These are phyloP conservation scores for Chenopodium formosanum DNA, from an alignment of 148 eudicot genomes.

Conservation along the genomic window DNA sequence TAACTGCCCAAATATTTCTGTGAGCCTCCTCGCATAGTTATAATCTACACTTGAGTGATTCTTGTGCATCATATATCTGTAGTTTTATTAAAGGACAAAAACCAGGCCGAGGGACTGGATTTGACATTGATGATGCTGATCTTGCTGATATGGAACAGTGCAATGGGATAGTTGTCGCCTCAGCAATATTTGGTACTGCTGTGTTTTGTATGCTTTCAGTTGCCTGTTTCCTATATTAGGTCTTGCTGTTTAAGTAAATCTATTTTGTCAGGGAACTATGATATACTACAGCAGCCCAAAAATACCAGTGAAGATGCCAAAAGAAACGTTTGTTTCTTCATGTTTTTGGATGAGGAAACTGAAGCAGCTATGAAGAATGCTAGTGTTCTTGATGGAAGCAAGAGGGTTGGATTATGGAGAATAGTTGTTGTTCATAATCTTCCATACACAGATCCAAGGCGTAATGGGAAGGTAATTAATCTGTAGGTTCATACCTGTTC, in stretches of 20 bases:
- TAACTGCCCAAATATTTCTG: background rate
- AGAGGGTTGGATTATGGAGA: slow-evolving; percentile 80
- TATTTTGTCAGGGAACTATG: slow-evolving; percentile 72
- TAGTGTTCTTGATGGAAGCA: slow-evolving; percentile 51
- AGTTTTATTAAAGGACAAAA: slow-evolving; percentile 81
- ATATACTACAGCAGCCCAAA: slow-evolving; percentile 78
- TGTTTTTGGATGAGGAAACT: slow-evolving; percentile 95
- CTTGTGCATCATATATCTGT: slow-evolving; percentile 18
- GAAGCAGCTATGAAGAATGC: slow-evolving; percentile 66
- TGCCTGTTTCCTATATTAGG: background rate
- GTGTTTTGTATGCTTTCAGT: background rate
- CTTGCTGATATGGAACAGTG: slow-evolving; percentile 82
- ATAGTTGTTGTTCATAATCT: slow-evolving; percentile 74
- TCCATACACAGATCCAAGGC: slow-evolving; percentile 88
- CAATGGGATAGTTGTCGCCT: slow-evolving; percentile 83
- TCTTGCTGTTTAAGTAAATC: slow-evolving; percentile 20
- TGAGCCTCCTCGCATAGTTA: background rate
- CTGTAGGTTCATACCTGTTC: background rate
- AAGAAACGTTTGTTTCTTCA: slow-evolving; percentile 73
- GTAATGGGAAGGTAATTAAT: slow-evolving; percentile 82
- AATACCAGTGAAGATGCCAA: slow-evolving; percentile 80
- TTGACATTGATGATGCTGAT: slow-evolving; percentile 81
- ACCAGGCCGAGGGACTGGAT: slow-evolving; percentile 89
- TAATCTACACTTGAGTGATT: slow-evolving; percentile 9
- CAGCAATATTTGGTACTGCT: slow-evolving; percentile 80